Evolutionary conservation across 2,329 filamentous ascomycete genomes (phyloP).

Genomic region (Venturiaceae sp.): DNA sequence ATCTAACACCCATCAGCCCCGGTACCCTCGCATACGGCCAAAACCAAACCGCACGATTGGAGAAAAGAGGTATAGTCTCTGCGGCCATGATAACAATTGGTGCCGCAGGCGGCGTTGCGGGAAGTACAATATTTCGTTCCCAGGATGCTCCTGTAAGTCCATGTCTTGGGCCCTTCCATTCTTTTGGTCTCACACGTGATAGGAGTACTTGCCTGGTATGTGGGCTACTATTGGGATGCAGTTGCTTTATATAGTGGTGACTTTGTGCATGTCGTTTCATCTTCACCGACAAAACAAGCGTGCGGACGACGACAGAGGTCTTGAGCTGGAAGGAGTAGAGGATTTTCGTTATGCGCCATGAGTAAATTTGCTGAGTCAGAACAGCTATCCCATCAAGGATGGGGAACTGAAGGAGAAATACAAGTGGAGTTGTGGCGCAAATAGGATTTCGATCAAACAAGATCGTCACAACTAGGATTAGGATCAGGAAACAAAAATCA

Average conservation of each 20-base stretch:
- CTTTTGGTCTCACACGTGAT: not conserved
- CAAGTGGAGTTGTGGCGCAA: too few relatives aligned
- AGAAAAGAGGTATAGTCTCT: conserved; percentile 15
- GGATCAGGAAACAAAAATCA: too few relatives aligned
- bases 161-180: not conserved
- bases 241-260: not conserved
- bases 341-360: conserved; percentile 1
- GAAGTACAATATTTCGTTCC: conserved; percentile 13
- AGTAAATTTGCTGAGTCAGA: too few relatives aligned
- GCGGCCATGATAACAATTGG: conserved; percentile 18
- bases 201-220: not conserved
- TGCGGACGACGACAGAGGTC: not conserved
- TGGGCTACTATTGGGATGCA: conserved; percentile 1
- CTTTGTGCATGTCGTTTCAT: not conserved
- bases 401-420: too few relatives aligned
- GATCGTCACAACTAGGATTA: too few relatives aligned
- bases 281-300: not conserved
- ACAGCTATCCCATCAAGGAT: too few relatives aligned
- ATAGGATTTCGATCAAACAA: too few relatives aligned
- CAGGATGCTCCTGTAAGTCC: conserved; percentile 14
- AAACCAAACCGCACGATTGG: conserved; percentile 22
- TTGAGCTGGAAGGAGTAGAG: not conserved
- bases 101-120: conserved; percentile 19
- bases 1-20: conserved; percentile 9
- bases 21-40: conserved; percentile 21